phyloP scores from a whole-genome alignment of 2,329 filamentous ascomycete genomes.

The Colletotrichum higginsianum region DNA sequence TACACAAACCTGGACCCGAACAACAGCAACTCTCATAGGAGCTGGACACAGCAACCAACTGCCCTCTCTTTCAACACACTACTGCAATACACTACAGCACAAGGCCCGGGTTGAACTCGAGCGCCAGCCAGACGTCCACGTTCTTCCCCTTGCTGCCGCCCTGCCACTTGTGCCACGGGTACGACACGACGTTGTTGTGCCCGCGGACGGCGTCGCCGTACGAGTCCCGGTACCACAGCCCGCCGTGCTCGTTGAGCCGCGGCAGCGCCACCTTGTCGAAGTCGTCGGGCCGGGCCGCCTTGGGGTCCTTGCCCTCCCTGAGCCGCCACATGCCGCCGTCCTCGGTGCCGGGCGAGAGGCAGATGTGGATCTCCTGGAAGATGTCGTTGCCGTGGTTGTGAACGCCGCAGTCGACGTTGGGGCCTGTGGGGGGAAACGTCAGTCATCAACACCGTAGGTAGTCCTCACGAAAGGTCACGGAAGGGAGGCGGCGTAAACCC shows the following conservation, averaged over 20 bases:
- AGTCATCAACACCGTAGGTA: too few relatives aligned
- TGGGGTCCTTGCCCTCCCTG: background rate
- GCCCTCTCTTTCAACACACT: too few relatives aligned
- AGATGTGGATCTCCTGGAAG: constrained; percentile 3
- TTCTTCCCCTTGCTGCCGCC: constrained; percentile 1
- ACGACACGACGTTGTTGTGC: background rate
- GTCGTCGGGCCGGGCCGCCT: background rate
- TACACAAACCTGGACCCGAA: too few relatives aligned
- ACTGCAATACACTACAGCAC: background rate
- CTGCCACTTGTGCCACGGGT: background rate
- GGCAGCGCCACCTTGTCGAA: background rate
- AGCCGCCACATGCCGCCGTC: constrained; percentile 1
- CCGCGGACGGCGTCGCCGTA: background rate
- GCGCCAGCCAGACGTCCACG: background rate
- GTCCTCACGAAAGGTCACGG: too few relatives aligned
- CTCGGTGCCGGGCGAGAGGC: constrained; percentile 1
- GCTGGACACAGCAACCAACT: background rate
- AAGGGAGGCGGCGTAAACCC: too few relatives aligned
- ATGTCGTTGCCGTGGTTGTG: constrained; percentile 11
- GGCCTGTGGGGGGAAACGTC: background rate
- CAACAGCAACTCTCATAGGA: too few relatives aligned
- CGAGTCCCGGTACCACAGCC: background rate
- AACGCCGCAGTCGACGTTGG: background rate
- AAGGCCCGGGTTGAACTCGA: background rate
- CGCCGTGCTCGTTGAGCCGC: background rate